Evolutionary conservation across 148 eudicot species (phyloP).

Genomic region (Persicaria maculosa): DNA sequence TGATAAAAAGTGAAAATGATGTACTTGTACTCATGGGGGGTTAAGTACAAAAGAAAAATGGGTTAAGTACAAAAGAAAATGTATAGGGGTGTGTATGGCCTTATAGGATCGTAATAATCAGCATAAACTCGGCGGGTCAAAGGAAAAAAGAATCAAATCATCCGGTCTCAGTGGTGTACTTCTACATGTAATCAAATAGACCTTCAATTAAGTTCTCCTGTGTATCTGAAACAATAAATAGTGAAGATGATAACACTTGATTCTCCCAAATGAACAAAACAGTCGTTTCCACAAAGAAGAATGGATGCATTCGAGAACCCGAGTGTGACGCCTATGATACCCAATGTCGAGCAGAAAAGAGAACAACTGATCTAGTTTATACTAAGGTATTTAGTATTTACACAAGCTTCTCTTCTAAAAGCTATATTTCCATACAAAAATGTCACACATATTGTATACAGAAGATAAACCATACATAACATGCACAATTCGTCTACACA

Average conservation of each 20-base stretch:
- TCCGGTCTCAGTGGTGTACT: too few species aligned
- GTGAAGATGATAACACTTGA: neutral
- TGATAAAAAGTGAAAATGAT: too few species aligned
- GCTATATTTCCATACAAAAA: slow-evolving; percentile 6
- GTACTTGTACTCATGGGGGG: too few species aligned
- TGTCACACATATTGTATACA: slow-evolving; percentile 8
- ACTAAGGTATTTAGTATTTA: slow-evolving; percentile 10
- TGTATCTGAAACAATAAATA: neutral
- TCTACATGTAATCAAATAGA: too few species aligned
- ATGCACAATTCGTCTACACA: neutral
- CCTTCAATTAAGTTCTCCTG: too few species aligned
- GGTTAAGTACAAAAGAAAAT: too few species aligned
- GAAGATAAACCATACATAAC: neutral
- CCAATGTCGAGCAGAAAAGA: neutral
- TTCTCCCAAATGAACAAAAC: neutral
- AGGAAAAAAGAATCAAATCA: too few species aligned
- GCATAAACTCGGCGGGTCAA: too few species aligned
- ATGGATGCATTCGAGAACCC: neutral
- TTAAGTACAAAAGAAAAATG: too few species aligned
- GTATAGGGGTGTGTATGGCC: too few species aligned
- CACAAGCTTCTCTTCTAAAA: slow-evolving; percentile 1
- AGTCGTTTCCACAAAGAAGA: neutral
- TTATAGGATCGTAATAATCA: too few species aligned
- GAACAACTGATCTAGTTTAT: neutral
- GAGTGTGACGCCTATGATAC: neutral